Percentiles rank a stretch among this genome's conserved stretches.
These are phyloP conservation scores for Epithele typhae DNA, from an alignment of 768 basidiomycete species.

Conservation along the genomic window DNA sequence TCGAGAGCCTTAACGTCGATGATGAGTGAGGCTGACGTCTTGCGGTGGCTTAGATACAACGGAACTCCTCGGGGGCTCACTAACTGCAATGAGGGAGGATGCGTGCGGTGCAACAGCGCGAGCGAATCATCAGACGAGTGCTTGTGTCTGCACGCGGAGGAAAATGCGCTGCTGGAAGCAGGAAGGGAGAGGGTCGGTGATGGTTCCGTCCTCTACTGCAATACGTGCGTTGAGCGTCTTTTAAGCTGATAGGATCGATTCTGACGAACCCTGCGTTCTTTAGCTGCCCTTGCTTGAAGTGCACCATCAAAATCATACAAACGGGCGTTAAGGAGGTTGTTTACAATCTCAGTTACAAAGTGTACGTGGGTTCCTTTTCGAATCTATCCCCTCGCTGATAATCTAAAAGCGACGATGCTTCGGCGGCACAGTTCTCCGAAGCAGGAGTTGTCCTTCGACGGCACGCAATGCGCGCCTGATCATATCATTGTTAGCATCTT, in stretches of 20 bases:
- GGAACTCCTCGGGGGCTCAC: conserved; percentile 87
- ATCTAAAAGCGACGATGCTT: conserved; percentile 69
- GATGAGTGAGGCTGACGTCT: too few relatives aligned
- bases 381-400: not conserved
- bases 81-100: conserved; percentile 94
- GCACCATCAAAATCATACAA: conserved; percentile 97
- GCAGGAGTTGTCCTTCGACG: conserved; percentile 80
- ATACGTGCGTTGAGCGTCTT: conserved; percentile 63
- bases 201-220: conserved; percentile 91
- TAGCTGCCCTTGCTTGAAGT: conserved; percentile 97
- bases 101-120: conserved; percentile 68
- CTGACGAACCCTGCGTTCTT: not conserved
- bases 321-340: conserved; percentile 89
- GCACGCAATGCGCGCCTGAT: conserved; percentile 33
- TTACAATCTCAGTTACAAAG: conserved; percentile 93
- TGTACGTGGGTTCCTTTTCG: conserved; percentile 47
- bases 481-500: too few relatives aligned
- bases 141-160: conserved; percentile 95
- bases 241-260: not conserved
- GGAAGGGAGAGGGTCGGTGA: conserved; percentile 85
- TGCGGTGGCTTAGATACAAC: conserved; percentile 63
- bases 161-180: conserved; percentile 93
- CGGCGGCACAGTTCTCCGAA: conserved; percentile 70
- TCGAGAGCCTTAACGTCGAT: too few relatives aligned
- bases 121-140: conserved; percentile 65